phyloP scores from a whole-genome alignment of 805 yeast genomes.

The Teunomyces panamensis region DNA sequence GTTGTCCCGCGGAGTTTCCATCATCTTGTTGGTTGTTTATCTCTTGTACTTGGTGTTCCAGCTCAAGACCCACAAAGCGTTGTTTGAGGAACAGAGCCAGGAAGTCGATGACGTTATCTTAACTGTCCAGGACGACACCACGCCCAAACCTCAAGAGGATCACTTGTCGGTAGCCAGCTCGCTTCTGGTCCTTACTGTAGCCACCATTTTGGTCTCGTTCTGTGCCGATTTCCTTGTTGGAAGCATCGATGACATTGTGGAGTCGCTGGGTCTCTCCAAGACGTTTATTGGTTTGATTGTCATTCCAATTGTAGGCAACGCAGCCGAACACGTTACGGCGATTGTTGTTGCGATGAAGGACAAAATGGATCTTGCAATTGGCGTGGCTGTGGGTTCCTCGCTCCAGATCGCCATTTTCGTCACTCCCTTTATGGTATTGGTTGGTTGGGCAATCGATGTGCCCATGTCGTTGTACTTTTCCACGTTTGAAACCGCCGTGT shows the following conservation, averaged over 20 bases:
- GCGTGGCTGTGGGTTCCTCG: slow-evolving; percentile 95
- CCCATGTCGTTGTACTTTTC: slow-evolving; percentile 93
- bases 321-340: slow-evolving; percentile 98
- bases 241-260: slow-evolving; percentile 87
- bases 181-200: slow-evolving; percentile 50
- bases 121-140: slow-evolving; percentile 20
- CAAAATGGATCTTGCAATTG: slow-evolving; percentile 96
- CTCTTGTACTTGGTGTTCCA: slow-evolving; percentile 81
- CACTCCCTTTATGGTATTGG: slow-evolving; percentile 89
- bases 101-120: slow-evolving; percentile 39
- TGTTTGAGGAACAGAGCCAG: slow-evolving; percentile 57
- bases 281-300: slow-evolving; percentile 92
- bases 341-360: slow-evolving; percentile 91
- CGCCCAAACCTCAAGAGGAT: slow-evolving; percentile 17
- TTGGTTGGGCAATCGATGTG: slow-evolving; percentile 89
- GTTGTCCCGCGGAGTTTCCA: slow-evolving; percentile 81
- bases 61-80: slow-evolving; percentile 74
- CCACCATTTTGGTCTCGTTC: slow-evolving; percentile 79
- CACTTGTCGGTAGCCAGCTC: slow-evolving; percentile 56
- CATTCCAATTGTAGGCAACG: slow-evolving; percentile 96
- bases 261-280: slow-evolving; percentile 80
- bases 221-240: slow-evolving; percentile 95
- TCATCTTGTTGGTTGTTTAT: slow-evolving; percentile 75
- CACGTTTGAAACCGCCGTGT: slow-evolving; percentile 88
- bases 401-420: slow-evolving; percentile 93